Conservation (phyloP, 2,329 filamentous ascomycete genomes). For the Diaporthe vaccinii region DNA sequence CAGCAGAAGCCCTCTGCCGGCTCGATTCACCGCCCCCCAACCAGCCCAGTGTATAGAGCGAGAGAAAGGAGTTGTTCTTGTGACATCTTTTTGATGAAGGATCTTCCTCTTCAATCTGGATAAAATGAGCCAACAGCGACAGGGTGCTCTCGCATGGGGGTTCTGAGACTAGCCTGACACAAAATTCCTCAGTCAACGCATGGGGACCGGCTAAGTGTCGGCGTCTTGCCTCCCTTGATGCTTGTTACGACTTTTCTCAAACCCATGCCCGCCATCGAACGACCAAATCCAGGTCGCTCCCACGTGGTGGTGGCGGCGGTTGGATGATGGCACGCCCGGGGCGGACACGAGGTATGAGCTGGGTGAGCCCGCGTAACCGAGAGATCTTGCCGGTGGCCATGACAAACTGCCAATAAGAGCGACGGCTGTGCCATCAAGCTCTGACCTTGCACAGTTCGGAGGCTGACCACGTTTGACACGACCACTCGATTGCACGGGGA, state of each 20-base stretch:
- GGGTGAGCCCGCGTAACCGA: background rate
- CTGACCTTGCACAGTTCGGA: background rate
- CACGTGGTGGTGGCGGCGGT: background rate
- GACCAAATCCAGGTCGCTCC: background rate
- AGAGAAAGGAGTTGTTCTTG: background rate
- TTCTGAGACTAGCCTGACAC: background rate
- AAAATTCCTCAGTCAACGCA: constrained; percentile 22
- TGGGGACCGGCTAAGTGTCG: constrained; percentile 31
- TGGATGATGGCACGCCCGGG: background rate
- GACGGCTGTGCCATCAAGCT: constrained; percentile 17
- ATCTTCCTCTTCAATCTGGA: constrained; percentile 21
- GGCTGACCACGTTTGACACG: background rate
- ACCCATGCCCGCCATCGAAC: background rate
- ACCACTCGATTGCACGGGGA: background rate
- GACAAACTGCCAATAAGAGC: constrained; percentile 9
- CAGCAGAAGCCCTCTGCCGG: constrained; percentile 3
- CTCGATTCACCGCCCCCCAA: constrained; percentile 4
- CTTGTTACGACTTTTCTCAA: background rate
- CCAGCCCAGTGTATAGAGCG: background rate
- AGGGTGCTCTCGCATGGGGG: constrained; percentile 18
- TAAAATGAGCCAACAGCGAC: background rate
- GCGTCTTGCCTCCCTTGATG: background rate
- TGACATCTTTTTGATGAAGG: background rate
- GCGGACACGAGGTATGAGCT: background rate
- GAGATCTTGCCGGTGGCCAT: background rate